Conservation (phyloP, 2,329 filamentous ascomycete genomes). For the Ascochyta viciae-villosae region DNA sequence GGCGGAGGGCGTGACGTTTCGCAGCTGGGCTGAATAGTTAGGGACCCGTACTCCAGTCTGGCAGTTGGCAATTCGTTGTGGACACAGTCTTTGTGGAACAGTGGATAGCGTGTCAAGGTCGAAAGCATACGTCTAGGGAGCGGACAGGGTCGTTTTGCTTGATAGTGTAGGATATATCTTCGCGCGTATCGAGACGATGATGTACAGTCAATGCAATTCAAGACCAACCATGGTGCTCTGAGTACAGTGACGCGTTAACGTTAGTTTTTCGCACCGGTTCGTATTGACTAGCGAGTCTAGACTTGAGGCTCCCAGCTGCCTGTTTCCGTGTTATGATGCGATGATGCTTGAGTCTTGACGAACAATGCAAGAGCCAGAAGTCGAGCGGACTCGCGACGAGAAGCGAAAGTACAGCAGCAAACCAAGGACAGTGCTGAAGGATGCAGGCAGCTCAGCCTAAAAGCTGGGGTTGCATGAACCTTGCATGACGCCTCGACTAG, state of each 20-base stretch:
- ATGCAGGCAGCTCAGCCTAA: slow-evolving; percentile 2
- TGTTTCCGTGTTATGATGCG: background rate
- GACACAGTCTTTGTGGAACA: background rate
- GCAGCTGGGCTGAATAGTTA: background rate
- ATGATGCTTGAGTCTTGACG: background rate
- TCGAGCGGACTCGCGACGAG: background rate
- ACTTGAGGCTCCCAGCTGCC: background rate
- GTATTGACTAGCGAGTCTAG: slow-evolving; percentile 2
- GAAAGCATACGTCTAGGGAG: too few species aligned
- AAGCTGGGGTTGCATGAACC: slow-evolving; percentile 17
- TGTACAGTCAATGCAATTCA: background rate
- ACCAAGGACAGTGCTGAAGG: background rate
- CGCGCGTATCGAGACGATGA: background rate
- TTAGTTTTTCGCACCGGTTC: background rate
- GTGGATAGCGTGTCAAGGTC: too few species aligned
- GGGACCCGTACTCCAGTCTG: too few species aligned
- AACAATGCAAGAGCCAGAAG: too few species aligned
- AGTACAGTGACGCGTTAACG: background rate
- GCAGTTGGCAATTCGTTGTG: background rate
- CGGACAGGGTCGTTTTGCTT: background rate
- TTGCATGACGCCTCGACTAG: slow-evolving; percentile 18
- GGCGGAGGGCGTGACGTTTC: too few species aligned
- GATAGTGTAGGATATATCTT: background rate
- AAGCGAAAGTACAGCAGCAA: background rate
- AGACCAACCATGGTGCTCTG: background rate